phyloP scores from a whole-genome alignment of 1,139 yeast genomes.

The Torulaspora pretoriensis region DNA sequence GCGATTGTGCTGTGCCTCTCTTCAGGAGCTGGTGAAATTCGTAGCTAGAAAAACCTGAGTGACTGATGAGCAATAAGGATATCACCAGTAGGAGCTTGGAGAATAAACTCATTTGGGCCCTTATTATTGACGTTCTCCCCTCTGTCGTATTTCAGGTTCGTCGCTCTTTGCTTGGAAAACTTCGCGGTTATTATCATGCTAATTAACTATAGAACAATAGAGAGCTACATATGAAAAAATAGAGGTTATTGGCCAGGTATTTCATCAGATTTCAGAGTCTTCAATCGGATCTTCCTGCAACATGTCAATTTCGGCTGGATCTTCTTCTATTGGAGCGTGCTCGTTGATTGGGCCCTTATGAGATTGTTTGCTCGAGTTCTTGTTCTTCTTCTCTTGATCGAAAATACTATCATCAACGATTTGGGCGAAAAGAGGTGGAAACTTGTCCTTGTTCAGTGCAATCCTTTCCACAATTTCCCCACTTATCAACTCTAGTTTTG shows the following conservation, averaged over 20 bases:
- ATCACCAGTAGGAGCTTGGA: conserved; percentile 22
- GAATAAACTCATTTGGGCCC: conserved; percentile 16
- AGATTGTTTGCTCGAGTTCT: conserved; percentile 1
- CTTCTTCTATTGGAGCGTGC: conserved; percentile 7
- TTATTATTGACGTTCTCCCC: background rate
- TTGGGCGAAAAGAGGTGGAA: conserved; percentile 42
- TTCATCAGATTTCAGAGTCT: conserved; percentile 13
- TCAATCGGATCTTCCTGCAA: conserved; percentile 13
- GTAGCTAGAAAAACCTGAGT: conserved; percentile 36
- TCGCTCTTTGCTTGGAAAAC: background rate
- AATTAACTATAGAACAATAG: background rate
- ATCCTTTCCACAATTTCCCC: conserved; percentile 41
- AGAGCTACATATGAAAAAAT: background rate
- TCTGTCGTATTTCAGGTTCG: background rate
- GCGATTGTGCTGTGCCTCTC: conserved; percentile 8
- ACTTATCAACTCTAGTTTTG: conserved; percentile 41
- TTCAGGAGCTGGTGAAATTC: conserved; percentile 33
- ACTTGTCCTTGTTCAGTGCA: conserved; percentile 43
- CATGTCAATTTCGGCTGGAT: conserved; percentile 11
- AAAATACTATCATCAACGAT: conserved; percentile 34
- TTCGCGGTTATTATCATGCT: conserved; percentile 4
- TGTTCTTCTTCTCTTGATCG: conserved; percentile 12
- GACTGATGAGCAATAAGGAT: conserved; percentile 29
- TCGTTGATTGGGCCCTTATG: conserved; percentile 3
- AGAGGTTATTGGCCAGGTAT: background rate